A percentile compares a stretch with the other conserved stretches of the same genome.
Conservation (phyloP, 78 protist species). For the Bigelowiella natans region DNA sequence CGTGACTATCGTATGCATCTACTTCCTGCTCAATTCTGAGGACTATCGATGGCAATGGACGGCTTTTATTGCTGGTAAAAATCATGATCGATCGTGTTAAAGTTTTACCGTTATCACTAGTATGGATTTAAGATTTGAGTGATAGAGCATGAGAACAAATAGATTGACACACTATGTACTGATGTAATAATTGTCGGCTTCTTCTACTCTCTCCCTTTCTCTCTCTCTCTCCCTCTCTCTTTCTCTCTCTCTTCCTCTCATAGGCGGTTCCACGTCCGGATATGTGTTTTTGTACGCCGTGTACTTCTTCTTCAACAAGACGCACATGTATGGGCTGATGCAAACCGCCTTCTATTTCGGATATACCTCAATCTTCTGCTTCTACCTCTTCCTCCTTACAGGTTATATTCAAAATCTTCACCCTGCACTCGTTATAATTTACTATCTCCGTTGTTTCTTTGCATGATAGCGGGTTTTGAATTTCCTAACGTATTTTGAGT, state of each 20-base stretch:
- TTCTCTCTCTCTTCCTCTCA: too few relatives aligned
- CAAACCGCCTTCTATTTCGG: constrained; percentile 33
- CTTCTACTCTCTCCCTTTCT: too few relatives aligned
- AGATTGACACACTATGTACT: too few relatives aligned
- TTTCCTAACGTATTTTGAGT: too few relatives aligned
- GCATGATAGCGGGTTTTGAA: too few relatives aligned
- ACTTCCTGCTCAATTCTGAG: constrained; percentile 8
- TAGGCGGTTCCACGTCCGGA: constrained; percentile 28
- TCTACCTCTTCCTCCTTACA: background rate
- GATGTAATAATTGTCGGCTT: too few relatives aligned
- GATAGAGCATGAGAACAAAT: too few relatives aligned
- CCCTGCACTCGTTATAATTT: background rate
- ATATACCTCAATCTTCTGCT: background rate
- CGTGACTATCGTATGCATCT: background rate
- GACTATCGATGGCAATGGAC: constrained; percentile 84
- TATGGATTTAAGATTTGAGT: too few relatives aligned
- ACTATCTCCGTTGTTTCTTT: too few relatives aligned
- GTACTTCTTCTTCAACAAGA: constrained; percentile 64
- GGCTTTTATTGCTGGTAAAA: constrained; percentile 8
- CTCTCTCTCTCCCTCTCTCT: too few relatives aligned
- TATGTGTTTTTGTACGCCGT: constrained; percentile 68
- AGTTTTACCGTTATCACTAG: too few relatives aligned
- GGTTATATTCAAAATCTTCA: constrained; percentile 27
- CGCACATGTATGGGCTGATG: constrained; percentile 63
- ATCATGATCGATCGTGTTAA: too few relatives aligned